A percentile compares a stretch with the other conserved stretches of the same genome.
These are phyloP conservation scores for Alternaria gaisen DNA, from an alignment of 2,329 filamentous ascomycete species.

Conservation along the genomic window DNA sequence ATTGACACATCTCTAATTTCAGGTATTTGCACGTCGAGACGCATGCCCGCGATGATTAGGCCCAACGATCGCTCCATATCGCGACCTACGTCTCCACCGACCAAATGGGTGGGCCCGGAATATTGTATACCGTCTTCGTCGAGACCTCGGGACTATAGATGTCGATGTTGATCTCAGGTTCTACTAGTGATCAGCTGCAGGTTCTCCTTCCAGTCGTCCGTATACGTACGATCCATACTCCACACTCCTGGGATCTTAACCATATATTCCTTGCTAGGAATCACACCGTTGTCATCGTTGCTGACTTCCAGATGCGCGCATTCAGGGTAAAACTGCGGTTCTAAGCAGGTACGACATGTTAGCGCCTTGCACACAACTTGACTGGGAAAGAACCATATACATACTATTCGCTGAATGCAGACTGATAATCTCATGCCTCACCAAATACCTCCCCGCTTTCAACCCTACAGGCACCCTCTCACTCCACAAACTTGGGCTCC, in stretches of 20 bases:
- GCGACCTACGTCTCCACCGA: neutral
- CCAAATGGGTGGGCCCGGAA: slow-evolving; percentile 27
- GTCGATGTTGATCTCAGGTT: slow-evolving; percentile 44
- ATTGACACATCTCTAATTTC: neutral
- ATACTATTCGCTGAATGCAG: slow-evolving; percentile 37
- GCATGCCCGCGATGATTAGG: neutral
- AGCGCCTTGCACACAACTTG: neutral
- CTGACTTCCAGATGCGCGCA: slow-evolving; percentile 41
- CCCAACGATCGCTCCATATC: neutral
- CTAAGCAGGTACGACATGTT: neutral
- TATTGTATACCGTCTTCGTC: slow-evolving; percentile 33
- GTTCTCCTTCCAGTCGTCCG: neutral
- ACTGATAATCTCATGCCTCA: slow-evolving; percentile 42
- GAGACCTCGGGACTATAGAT: slow-evolving; percentile 32
- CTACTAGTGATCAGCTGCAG: slow-evolving; percentile 24
- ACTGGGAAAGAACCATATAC: neutral
- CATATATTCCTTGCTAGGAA: slow-evolving; percentile 27
- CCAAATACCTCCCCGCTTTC: slow-evolving; percentile 36
- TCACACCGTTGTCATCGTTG: slow-evolving; percentile 23
- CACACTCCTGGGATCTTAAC: slow-evolving; percentile 44
- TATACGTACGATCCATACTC: slow-evolving; percentile 40
- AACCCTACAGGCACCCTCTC: slow-evolving; percentile 34
- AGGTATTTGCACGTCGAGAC: neutral
- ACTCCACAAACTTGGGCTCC: slow-evolving; percentile 35
- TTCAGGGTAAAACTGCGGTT: slow-evolving; percentile 43